phyloP scores from a whole-genome alignment of 2,329 filamentous ascomycete species.

The Aspergillus versicolor region DNA sequence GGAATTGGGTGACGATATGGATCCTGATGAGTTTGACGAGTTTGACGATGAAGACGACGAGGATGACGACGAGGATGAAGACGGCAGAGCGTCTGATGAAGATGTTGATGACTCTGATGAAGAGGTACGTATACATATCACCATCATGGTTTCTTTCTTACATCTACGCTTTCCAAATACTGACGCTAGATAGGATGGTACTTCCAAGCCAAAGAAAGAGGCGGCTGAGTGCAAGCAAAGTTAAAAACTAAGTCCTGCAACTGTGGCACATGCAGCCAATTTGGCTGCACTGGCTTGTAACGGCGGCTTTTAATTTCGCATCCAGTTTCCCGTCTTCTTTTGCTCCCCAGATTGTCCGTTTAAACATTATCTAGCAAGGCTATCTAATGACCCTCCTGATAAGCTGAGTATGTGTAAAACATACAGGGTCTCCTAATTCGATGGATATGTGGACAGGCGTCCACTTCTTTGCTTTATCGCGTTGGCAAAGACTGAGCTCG shows the following conservation, averaged over 20 bases:
- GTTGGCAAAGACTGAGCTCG: constrained; percentile 11
- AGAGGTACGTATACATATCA: constrained; percentile 37
- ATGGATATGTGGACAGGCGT: constrained; percentile 9
- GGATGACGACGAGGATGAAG: constrained; percentile 86
- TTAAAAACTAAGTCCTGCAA: constrained; percentile 51
- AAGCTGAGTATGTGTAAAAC: constrained; percentile 12
- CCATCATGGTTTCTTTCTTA: background rate
- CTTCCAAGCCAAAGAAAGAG: constrained; percentile 88
- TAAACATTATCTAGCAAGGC: constrained; percentile 10
- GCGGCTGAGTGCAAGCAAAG: constrained; percentile 96
- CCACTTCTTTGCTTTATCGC: background rate
- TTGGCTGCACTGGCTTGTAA: background rate
- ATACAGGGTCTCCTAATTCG: constrained; percentile 10
- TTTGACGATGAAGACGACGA: constrained; percentile 92
- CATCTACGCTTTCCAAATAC: constrained; percentile 7
- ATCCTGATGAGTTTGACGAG: constrained; percentile 78
- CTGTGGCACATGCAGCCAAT: background rate
- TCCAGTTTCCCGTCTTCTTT: constrained; percentile 30
- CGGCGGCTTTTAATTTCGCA: background rate
- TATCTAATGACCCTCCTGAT: constrained; percentile 11
- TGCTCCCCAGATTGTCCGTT: constrained; percentile 25
- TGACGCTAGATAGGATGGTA: constrained; percentile 66
- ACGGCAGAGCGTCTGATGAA: constrained; percentile 67
- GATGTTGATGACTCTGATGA: constrained; percentile 60
- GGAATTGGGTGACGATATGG: constrained; percentile 82